Evolutionary conservation across 208 protist genomes (phyloP).

Genomic region (Leishmania turanica): DNA sequence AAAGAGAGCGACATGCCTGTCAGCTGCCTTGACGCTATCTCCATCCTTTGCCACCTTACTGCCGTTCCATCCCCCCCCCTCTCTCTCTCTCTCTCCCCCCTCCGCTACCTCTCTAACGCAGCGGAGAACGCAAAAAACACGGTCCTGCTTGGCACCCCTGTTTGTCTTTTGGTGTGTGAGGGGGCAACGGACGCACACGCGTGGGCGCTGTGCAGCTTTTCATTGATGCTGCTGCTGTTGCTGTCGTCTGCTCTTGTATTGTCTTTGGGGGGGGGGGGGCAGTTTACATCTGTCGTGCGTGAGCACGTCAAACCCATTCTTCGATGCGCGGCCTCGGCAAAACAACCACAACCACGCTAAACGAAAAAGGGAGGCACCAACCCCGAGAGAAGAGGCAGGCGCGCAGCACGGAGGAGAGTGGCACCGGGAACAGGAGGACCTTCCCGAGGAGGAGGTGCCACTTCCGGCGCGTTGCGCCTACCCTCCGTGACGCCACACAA

Average conservation of each 20-base stretch:
- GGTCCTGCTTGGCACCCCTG: background rate
- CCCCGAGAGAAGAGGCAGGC: background rate
- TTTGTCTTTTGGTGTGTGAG: background rate
- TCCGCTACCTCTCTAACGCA: background rate
- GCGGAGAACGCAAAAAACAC: background rate
- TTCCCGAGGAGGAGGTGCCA: background rate
- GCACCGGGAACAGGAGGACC: background rate
- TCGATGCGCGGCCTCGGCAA: background rate
- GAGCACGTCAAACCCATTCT: background rate
- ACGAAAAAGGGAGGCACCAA: background rate
- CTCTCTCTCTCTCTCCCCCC: background rate
- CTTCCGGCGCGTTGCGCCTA: constrained; percentile 10
- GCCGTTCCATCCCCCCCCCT: background rate
- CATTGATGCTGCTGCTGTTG: background rate
- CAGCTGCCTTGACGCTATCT: background rate
- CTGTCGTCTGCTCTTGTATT: background rate
- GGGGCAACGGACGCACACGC: background rate
- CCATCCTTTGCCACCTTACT: background rate
- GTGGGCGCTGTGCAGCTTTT: background rate
- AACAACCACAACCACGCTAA: background rate
- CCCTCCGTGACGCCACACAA: constrained; percentile 82
- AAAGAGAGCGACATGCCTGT: background rate
- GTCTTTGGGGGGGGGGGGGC: background rate
- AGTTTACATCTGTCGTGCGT: background rate
- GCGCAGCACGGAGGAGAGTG: background rate